Base-by-base conservation (phyloP, 2,329 filamentous ascomycete genomes). In the Pestalotiopsis fici region DNA sequence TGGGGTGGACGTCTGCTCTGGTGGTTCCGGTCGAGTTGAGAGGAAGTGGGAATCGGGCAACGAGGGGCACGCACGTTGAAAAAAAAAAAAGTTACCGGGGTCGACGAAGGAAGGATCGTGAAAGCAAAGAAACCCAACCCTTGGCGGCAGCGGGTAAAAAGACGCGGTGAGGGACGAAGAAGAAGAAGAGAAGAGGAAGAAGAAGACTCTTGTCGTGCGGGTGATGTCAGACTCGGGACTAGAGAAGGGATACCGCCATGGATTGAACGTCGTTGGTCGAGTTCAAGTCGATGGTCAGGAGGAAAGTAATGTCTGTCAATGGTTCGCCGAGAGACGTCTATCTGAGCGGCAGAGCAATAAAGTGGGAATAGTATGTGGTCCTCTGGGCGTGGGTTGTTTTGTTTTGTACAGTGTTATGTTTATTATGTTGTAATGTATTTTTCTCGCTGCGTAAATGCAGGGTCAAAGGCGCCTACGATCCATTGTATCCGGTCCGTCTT, bases 31-130 rank as follows among this genome's bases (percentile, higher is more conserved):
- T n/a, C n/a, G n/a, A n/a, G 23, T 55, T 55, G n/a, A 55, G 11
- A 23, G 50, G 23, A 11, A 55, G 55, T 12, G 12, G 55, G 23
- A 57, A 15, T 25, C n/a, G n/a, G 55, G 55, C 55, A 37, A 59
- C 57, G 57, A 59, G 57, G 57, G 57, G 57, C 28, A 31, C n/a
- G 57, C 28, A 31, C n/a, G 31, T 37, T 18, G n/a, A 35, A 35
- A n/a, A n/a, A n/a, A n/a, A n/a, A n/a, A n/a, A n/a, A 59, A 11
- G n/a, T 18, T 21, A 31, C 57, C 25, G 11, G 27, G 57, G 57
- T 59, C 57, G 57, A 27, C 31, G 18, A 59, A n/a, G 57, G n/a
- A 59, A 59, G 57, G 28, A 59, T 31, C 27, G 57, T 59, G 57
- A 59, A 37, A 15, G 11, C 3, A 59, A 37, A 31, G 31, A 37